Percentiles rank a stretch among this genome's conserved stretches.
phyloP scores from a whole-genome alignment of 2,329 filamentous ascomycete genomes.

The Colletotrichum liriopes region DNA sequence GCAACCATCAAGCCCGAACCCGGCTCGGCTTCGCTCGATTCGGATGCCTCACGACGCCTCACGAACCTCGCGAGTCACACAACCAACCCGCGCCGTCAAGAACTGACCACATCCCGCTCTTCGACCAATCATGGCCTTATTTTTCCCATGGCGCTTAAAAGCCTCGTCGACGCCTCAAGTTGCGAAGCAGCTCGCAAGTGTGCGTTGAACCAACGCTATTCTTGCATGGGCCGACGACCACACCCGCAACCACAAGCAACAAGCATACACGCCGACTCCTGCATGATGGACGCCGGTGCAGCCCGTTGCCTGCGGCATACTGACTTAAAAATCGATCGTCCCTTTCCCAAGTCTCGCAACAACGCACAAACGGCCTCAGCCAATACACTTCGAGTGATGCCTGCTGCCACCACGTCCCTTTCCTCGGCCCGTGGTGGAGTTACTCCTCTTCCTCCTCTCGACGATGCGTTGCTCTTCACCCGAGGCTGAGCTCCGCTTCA shows the following conservation, averaged over 20 bases:
- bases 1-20: conserved; percentile 28
- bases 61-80: conserved; percentile 13
- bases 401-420: conserved; percentile 1
- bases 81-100: conserved; percentile 1
- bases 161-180: conserved; percentile 23
- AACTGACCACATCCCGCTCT: conserved; percentile 23
- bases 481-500: conserved; percentile 7
- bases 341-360: neutral
- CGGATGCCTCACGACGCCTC: conserved; percentile 22
- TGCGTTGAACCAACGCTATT: conserved; percentile 6
- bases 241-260: neutral
- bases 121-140: conserved; percentile 14
- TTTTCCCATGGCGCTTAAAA: neutral
- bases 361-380: neutral
- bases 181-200: neutral
- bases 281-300: conserved; percentile 15
- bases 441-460: conserved; percentile 15
- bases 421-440: conserved; percentile 9
- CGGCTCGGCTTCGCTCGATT: conserved; percentile 32
- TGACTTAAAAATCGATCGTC: too few relatives aligned
- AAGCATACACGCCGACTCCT: conserved; percentile 7
- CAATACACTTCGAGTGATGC: neutral
- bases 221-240: conserved; percentile 13
- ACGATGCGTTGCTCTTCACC: conserved; percentile 12
- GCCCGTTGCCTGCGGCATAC: neutral